Base-by-base conservation (phyloP, 1,139 yeast genomes). In the Scheffersomyces quercinus region DNA sequence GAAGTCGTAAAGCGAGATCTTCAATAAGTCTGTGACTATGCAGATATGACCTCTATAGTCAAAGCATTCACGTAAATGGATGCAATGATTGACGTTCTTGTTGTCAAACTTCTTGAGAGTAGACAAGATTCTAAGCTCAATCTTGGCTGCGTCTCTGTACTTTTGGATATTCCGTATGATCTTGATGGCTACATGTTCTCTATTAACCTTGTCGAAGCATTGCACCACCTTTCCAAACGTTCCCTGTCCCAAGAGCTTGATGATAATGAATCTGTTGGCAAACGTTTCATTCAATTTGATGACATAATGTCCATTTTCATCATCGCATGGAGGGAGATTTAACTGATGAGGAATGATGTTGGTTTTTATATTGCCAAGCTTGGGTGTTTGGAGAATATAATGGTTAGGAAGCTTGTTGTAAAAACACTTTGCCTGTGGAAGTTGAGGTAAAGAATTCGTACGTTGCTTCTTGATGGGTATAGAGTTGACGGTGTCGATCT, bases 181-280 rank as follows among this genome's bases (percentile, higher is more conserved):
- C 63, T 95, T 95, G 50, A 93, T 85, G 1, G 99, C 99, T 42
- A 90, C 95, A 43, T 79, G 77, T 47, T 81, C 78, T 32, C 81
- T 72, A 42, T 77, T 77, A 37, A 74, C 68, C 47, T 74, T 75
- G 56, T 85, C 91, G 50, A 69, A 69, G 40, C 90, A 87, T 54
- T 82, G 82, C 33, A 90, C 86, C 11, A 95, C 99, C 61, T 91
- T 93, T 14, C 99, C 99, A 70, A 93, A 95, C 0, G 99, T 95
- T 6, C 99, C 99, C 59, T 93, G 98, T 16, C 99, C 99, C 47
- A 95, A 70, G 42, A 89, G 70, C 44, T 83, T 77, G 30, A 79
- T 69, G 14, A 88, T 83, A 24, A 81, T 66, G 55, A 85, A 84
- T 40, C 95, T 72, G 39, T 81, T 81, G 29, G 91, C 85, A 62